Percentiles rank a stretch among this genome's conserved stretches.
These are phyloP conservation scores for Phialocephala subalpina DNA, from an alignment of 2,329 filamentous ascomycete genomes.

Conservation along the genomic window DNA sequence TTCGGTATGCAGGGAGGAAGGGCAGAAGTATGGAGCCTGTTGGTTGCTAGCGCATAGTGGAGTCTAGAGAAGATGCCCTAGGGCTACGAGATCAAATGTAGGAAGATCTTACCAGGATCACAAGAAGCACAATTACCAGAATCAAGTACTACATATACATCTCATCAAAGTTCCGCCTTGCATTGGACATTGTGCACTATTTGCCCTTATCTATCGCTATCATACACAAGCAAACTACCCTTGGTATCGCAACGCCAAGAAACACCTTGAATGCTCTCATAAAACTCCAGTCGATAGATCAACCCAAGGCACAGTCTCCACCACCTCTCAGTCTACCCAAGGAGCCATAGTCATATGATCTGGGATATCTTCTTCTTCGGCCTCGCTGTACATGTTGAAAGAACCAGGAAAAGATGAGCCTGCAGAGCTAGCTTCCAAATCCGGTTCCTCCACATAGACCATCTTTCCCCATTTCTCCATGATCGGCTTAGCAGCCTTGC, in stretches of 20 bases:
- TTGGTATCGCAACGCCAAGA: constrained; percentile 6
- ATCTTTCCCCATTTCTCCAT: constrained; percentile 27
- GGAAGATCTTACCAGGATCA: no score
- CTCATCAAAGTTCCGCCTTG: not conserved
- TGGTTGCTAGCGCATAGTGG: not conserved
- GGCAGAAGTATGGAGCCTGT: not conserved
- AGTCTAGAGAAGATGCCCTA: no score
- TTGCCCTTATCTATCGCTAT: not conserved
- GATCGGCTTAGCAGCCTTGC: constrained; percentile 15
- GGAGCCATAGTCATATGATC: not conserved
- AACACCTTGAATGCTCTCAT: constrained; percentile 5
- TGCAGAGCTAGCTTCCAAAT: constrained; percentile 1
- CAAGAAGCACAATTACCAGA: no score
- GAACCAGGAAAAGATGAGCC: constrained; percentile 1
- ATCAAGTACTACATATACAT: not conserved
- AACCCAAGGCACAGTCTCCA: not conserved
- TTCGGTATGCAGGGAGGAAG: not conserved
- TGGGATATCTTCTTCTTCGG: not conserved
- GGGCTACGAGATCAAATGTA: no score
- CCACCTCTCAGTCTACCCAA: not conserved
- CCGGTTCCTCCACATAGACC: constrained; percentile 5
- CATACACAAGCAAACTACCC: constrained; percentile 7
- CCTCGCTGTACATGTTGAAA: not conserved
- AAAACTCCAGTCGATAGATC: not conserved
- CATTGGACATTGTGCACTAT: not conserved